A percentile compares a stretch with the other conserved stretches of the same genome.
Evolutionary conservation across 116 monocot species (phyloP).

Genomic region (Dioscorea cayenensis): DNA sequence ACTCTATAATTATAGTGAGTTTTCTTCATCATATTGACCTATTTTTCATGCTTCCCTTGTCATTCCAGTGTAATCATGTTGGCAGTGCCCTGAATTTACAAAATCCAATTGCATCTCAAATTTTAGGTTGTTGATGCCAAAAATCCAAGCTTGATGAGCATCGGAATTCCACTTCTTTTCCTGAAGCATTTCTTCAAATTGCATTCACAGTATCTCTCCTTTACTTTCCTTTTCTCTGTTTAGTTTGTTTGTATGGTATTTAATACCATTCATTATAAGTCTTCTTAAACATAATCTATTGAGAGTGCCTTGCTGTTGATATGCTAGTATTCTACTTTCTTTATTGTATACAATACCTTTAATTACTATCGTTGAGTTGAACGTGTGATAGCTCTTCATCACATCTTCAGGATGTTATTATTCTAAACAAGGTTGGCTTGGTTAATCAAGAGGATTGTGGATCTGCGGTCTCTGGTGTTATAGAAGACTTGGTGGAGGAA

Average conservation of each 20-base stretch:
- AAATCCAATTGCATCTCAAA: background rate
- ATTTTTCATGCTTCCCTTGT: background rate
- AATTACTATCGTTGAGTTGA: background rate
- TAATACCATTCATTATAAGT: background rate
- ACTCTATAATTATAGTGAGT: conserved; percentile 91
- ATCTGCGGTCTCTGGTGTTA: conserved; percentile 6
- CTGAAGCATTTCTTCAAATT: conserved; percentile 94
- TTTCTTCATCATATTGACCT: background rate
- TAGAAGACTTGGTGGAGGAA: conserved; percentile 52
- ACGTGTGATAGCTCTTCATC: background rate
- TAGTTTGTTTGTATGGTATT: background rate
- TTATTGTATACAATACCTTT: no score
- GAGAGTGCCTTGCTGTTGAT: no score
- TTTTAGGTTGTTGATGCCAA: conserved; percentile 93
- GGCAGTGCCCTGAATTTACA: background rate
- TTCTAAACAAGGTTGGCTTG: conserved; percentile 92
- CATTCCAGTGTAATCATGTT: background rate
- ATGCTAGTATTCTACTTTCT: no score
- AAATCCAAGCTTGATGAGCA: conserved; percentile 62
- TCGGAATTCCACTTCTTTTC: conserved; percentile 51
- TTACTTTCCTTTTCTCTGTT: background rate
- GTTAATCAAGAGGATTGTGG: conserved; percentile 28
- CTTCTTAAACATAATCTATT: background rate
- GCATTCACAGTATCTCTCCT: conserved; percentile 74
- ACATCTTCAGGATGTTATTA: conserved; percentile 74